Evolutionary conservation across 805 yeast species (phyloP).

Genomic region (Yarrowia osloensis): DNA sequence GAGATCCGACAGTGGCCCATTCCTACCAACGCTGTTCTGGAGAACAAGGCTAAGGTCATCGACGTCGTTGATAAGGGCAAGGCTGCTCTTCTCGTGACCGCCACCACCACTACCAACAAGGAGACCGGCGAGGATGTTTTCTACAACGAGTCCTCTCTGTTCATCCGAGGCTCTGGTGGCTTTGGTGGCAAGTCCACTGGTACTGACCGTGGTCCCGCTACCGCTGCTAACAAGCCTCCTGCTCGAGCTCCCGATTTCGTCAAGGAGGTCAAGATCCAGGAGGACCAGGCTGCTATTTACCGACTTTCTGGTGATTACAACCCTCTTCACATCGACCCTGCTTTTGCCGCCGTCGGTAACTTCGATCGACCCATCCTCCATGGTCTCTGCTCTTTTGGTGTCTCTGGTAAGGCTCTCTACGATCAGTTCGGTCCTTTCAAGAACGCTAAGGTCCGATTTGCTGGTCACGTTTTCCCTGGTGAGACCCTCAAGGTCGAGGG

Average conservation of each 20-base stretch:
- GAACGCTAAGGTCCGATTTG: conserved; percentile 87
- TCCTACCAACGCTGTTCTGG: conserved; percentile 66
- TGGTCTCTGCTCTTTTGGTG: conserved; percentile 87
- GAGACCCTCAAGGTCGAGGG: conserved; percentile 78
- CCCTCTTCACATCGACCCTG: conserved; percentile 94
- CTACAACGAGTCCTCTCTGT: conserved; percentile 80
- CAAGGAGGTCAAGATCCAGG: conserved; percentile 56
- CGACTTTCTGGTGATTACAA: conserved; percentile 92
- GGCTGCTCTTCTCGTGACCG: conserved; percentile 75
- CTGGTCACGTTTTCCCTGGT: conserved; percentile 93
- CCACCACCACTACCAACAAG: conserved; percentile 66
- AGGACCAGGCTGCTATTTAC: conserved; percentile 84
- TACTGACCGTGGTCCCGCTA: conserved; percentile 61
- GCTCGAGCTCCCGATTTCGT: conserved; percentile 66
- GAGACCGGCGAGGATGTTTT: conserved; percentile 69
- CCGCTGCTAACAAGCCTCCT: conserved; percentile 65
- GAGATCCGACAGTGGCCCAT: conserved; percentile 74
- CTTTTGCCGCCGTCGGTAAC: conserved; percentile 82
- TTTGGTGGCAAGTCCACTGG: conserved; percentile 54
- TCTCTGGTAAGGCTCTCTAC: conserved; percentile 69
- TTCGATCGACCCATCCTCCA: conserved; percentile 87
- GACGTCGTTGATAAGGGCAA: conserved; percentile 82
- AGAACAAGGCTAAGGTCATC: conserved; percentile 65
- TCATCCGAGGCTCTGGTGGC: conserved; percentile 71
- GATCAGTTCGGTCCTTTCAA: conserved; percentile 80